Evolutionary conservation across 495 filamentous ascomycete genomes (phyloP), one percentile per base, ranked within the genome.

Genomic region (Xylaria telfairii): DNA sequence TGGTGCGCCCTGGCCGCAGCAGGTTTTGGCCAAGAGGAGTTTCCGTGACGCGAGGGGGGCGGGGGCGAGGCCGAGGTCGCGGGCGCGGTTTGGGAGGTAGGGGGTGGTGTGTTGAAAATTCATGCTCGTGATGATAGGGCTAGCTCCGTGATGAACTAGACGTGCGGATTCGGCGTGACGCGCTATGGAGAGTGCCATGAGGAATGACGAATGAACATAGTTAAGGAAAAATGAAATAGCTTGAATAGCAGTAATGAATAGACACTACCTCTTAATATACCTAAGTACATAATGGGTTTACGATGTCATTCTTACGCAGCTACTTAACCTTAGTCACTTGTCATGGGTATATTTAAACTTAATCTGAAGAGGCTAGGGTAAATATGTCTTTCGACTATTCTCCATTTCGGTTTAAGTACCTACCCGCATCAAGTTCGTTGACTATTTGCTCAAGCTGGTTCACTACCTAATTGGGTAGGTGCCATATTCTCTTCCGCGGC

Each of bases 11-110:
- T 80, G 77, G 77, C 57, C 47, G 9, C n/a, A 39, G 67, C 7
- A 68, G 4, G 59, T 60, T 2, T 67, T 78, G 60, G 64, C 68
- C 68, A 76, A 75, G 74, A 72, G 71, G 63, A 75, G 76, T 63
- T 64, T 78, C 37, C 66, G 59, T 56, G 68, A 19, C 2, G 34
- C 6, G 5, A n/a, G 69, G 30, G 69, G 69, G 8, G 41, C n/a
- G 8, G 69, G 69, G 4, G 69, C 37, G 6, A 39, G 69, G 24
- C 41, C 70, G 8, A 60, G 71, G 12, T 0, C n/a, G 13, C 21
- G 24, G 6, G 17, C 32, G 34, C 7, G 53, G 2, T 60, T 62
- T 37, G 65, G 51, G 21, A 32, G 39, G 12, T 60, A 42, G 34
- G 37, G 24, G 32, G 21, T 2, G 32, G 19, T n/a, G 21, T 30